Evolutionary conservation across 2,329 filamentous ascomycete genomes (phyloP).

Genomic region (Hymenoscyphus salicellus): DNA sequence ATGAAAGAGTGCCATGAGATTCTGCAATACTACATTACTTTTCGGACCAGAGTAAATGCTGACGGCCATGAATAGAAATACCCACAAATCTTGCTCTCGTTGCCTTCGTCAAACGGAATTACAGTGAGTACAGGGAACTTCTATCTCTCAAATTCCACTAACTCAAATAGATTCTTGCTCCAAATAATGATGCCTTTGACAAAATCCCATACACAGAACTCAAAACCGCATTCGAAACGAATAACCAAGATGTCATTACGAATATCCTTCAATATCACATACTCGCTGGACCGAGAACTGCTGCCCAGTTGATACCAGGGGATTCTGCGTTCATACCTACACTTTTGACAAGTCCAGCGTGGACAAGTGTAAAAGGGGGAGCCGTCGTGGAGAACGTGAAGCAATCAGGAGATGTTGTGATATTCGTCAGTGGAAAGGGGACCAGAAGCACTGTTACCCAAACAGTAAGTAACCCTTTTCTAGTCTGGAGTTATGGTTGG

Average conservation of each 20-base stretch:
- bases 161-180: slow-evolving; percentile 39
- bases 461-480: slow-evolving; percentile 23
- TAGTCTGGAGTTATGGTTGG: background rate
- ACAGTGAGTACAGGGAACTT: slow-evolving; percentile 39
- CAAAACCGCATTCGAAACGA: slow-evolving; percentile 30
- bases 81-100: slow-evolving; percentile 44
- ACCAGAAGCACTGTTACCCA: slow-evolving; percentile 43
- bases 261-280: slow-evolving; percentile 39
- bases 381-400: slow-evolving; percentile 45
- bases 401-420: slow-evolving; percentile 43
- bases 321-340: slow-evolving; percentile 44
- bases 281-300: slow-evolving; percentile 33
- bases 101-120: slow-evolving; percentile 44
- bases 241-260: slow-evolving; percentile 40
- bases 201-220: slow-evolving; percentile 38
- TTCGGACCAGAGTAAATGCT: slow-evolving; percentile 5
- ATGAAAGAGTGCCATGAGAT: background rate
- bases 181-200: slow-evolving; percentile 38
- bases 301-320: slow-evolving; percentile 32
- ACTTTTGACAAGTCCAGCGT: slow-evolving; percentile 42
- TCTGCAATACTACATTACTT: background rate
- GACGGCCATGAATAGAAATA: slow-evolving; percentile 40
- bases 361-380: slow-evolving; percentile 49
- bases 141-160: slow-evolving; percentile 2
- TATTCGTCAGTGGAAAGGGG: slow-evolving; percentile 42